These are phyloP conservation scores for Notholithocarpus densiflorus DNA, from an alignment of 306 rosid genomes.

Conservation along the genomic window DNA sequence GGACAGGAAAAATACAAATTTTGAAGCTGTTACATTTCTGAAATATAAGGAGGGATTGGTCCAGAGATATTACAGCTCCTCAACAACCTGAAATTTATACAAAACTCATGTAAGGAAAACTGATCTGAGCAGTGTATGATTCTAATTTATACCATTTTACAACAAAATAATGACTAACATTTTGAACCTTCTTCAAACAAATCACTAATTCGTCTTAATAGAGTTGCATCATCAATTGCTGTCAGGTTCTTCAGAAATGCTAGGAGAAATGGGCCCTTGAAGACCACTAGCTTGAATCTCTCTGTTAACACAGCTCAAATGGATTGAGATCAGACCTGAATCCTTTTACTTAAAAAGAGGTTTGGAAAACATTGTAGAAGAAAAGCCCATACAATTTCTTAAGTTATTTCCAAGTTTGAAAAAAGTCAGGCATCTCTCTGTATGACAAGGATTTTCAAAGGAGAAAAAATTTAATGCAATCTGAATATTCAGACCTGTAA, in stretches of 20 bases:
- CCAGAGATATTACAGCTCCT: constrained; percentile 19
- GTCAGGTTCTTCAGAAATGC: background rate
- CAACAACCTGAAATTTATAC: constrained; percentile 11
- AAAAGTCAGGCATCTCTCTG: too few relatives aligned
- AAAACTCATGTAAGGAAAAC: background rate
- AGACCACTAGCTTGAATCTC: constrained; percentile 31
- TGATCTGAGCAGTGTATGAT: background rate
- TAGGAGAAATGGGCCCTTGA: constrained; percentile 23
- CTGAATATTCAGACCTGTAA: too few relatives aligned
- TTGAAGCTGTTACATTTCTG: background rate
- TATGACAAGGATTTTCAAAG: too few relatives aligned
- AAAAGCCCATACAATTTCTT: background rate
- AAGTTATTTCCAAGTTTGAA: constrained; percentile 15
- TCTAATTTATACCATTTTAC: background rate
- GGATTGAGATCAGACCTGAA: background rate
- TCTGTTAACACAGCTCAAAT: constrained; percentile 3
- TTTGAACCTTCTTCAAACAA: constrained; percentile 5
- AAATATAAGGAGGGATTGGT: constrained; percentile 3
- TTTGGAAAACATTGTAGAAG: background rate
- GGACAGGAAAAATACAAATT: background rate
- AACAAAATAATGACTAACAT: constrained; percentile 6
- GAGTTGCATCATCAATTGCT: background rate
- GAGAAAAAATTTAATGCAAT: too few relatives aligned
- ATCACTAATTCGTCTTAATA: constrained; percentile 25
- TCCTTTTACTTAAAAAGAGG: background rate